Percentiles rank a stretch among this genome's conserved stretches.
phyloP scores from a whole-genome alignment of 208 protist genomes.

The Lotmaria passim region DNA sequence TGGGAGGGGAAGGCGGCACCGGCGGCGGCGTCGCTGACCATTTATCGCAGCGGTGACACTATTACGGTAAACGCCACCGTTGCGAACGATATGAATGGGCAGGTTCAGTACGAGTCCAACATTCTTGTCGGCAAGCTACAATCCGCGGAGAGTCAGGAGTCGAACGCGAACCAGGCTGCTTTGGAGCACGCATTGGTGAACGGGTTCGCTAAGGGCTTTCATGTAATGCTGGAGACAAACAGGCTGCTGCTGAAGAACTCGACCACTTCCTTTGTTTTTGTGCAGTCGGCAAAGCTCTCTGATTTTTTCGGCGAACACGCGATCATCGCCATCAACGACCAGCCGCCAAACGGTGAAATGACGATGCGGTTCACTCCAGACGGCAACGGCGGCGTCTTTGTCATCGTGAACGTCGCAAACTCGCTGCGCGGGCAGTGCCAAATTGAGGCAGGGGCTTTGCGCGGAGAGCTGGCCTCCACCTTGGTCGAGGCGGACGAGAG shows the following conservation, averaged over 20 bases:
- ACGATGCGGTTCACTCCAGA: conserved; percentile 48
- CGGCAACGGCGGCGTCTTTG: conserved; percentile 42
- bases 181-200: conserved; percentile 52
- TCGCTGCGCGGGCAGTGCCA: conserved; percentile 63
- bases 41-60: conserved; percentile 37
- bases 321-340: conserved; percentile 56
- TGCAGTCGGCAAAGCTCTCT: conserved; percentile 36
- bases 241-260: conserved; percentile 62
- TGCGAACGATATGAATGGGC: conserved; percentile 55
- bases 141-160: conserved; percentile 47
- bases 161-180: conserved; percentile 42
- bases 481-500: conserved; percentile 36
- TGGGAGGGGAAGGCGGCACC: conserved; percentile 45
- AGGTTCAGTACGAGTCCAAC: conserved; percentile 36
- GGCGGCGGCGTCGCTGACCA: conserved; percentile 37
- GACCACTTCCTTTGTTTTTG: conserved; percentile 47
- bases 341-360: conserved; percentile 51
- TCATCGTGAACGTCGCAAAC: conserved; percentile 59
- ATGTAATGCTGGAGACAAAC: conserved; percentile 36
- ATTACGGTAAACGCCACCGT: conserved; percentile 45
- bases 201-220: conserved; percentile 61
- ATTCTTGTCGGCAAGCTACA: conserved; percentile 45
- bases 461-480: conserved; percentile 59
- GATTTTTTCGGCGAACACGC: conserved; percentile 67
- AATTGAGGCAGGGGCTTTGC: conserved; percentile 47